These are phyloP conservation scores for Taphrina pruni DNA, from an alignment of 1,139 yeast genomes.

Conservation along the genomic window DNA sequence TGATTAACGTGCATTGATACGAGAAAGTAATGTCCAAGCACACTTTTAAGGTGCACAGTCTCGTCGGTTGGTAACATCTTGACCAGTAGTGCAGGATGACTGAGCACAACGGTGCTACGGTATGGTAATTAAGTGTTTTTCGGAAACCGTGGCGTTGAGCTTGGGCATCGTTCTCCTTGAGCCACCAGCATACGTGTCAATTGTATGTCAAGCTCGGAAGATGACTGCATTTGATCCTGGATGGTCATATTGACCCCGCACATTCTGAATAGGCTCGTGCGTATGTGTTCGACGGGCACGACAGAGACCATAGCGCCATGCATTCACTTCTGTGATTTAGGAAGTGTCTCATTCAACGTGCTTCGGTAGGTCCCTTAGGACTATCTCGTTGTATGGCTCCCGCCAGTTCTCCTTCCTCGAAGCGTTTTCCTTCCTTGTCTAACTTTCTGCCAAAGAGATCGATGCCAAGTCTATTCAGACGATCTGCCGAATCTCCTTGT, in stretches of 20 bases:
- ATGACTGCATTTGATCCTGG: too few species aligned
- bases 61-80: background rate
- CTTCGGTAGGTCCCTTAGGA: background rate
- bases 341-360: too few species aligned
- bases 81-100: background rate
- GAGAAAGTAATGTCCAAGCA: conserved; percentile 11
- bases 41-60: conserved; percentile 3
- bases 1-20: background rate
- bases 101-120: background rate
- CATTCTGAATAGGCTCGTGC: too few species aligned
- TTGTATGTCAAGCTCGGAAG: too few species aligned
- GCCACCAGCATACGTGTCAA: too few species aligned
- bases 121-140: too few species aligned
- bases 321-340: too few species aligned
- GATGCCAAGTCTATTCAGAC: conserved; percentile 28
- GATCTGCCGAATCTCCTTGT: conserved; percentile 8
- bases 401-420: conserved; percentile 16
- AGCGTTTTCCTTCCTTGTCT: conserved; percentile 25
- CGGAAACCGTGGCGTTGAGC: too few species aligned
- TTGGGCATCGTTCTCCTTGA: too few species aligned
- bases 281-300: too few species aligned
- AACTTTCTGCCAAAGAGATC: conserved; percentile 31
- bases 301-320: too few species aligned
- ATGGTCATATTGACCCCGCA: too few species aligned
- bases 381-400: conserved; percentile 26